Conservation (phyloP, 352 stramenopile genomes). For the Pythium rishiriense region DNA sequence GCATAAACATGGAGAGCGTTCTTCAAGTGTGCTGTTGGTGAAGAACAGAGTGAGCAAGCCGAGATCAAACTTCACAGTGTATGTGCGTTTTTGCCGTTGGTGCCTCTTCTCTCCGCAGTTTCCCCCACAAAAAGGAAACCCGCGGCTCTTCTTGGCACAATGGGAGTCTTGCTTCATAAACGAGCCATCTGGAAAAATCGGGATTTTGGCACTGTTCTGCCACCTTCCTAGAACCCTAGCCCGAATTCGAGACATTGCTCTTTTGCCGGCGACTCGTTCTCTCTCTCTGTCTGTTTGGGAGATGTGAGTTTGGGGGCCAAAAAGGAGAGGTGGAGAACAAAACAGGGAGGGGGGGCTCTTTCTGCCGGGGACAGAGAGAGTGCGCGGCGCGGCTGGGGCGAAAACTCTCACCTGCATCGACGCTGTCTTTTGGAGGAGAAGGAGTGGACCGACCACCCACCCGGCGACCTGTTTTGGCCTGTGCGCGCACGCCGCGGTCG, state of each 20-base stretch:
- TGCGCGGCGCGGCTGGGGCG: constrained; percentile 13
- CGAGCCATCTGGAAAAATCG: constrained; percentile 1
- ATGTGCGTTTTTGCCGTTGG: background rate
- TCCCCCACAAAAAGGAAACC: constrained; percentile 1
- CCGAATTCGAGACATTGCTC: constrained; percentile 9
- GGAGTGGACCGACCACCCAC: constrained; percentile 25
- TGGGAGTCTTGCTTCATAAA: constrained; percentile 6
- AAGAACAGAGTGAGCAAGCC: constrained; percentile 6
- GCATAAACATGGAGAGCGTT: constrained; percentile 6
- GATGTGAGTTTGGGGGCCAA: background rate
- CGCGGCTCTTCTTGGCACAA: constrained; percentile 8
- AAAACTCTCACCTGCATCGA: constrained; percentile 13
- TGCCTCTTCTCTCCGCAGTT: constrained; percentile 11
- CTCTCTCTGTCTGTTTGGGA: background rate
- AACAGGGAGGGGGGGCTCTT: constrained; percentile 14
- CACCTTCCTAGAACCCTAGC: constrained; percentile 2
- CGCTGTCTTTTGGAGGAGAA: background rate
- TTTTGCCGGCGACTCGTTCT: no score
- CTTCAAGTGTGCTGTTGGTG: constrained; percentile 9
- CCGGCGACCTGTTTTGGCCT: constrained; percentile 17
- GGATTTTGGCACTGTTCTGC: constrained; percentile 15
- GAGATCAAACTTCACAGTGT: background rate
- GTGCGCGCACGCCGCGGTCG: background rate
- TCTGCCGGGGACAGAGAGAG: constrained; percentile 24
- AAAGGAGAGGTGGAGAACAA: constrained; percentile 8